Evolutionary conservation across 2,329 filamentous ascomycete genomes (phyloP).

Genomic region (Colletotrichum euphorbiae): DNA sequence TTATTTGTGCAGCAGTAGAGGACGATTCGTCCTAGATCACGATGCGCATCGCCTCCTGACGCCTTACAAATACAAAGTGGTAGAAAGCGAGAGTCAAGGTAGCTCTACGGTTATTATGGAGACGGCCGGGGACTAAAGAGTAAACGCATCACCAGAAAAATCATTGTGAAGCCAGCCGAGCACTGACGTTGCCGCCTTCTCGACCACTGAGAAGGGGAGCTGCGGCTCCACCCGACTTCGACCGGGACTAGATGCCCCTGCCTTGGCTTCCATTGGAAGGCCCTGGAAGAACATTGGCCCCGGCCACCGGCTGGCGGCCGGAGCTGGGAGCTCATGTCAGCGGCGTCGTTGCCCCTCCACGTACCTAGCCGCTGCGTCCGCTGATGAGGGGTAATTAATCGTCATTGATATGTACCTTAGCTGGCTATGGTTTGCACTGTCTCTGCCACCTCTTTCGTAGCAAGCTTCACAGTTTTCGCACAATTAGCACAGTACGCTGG

Average conservation of each 20-base stretch:
- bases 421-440: no score
- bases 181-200: constrained; percentile 36
- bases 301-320: constrained; percentile 1
- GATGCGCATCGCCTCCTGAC: constrained; percentile 36
- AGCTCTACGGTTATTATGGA: constrained; percentile 34
- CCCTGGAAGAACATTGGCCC: constrained; percentile 34
- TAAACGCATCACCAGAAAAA: constrained; percentile 38
- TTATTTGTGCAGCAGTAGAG: constrained; percentile 16
- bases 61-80: constrained; percentile 38
- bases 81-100: constrained; percentile 24
- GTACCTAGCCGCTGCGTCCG: background rate
- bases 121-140: constrained; percentile 19
- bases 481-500: background rate
- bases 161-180: constrained; percentile 16
- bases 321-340: background rate
- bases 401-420: no score
- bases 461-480: no score
- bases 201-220: constrained; percentile 23
- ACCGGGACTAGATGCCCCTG: background rate
- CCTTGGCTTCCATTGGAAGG: constrained; percentile 24
- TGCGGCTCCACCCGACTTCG: background rate
- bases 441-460: no score
- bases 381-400: background rate
- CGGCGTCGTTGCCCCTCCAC: no score
- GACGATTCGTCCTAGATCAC: constrained; percentile 27